A percentile compares a stretch with the other conserved stretches of the same genome.
These are phyloP conservation scores for Actinomortierella wolfii DNA, from an alignment of 371 early-diverging fungal species.

Conservation along the genomic window DNA sequence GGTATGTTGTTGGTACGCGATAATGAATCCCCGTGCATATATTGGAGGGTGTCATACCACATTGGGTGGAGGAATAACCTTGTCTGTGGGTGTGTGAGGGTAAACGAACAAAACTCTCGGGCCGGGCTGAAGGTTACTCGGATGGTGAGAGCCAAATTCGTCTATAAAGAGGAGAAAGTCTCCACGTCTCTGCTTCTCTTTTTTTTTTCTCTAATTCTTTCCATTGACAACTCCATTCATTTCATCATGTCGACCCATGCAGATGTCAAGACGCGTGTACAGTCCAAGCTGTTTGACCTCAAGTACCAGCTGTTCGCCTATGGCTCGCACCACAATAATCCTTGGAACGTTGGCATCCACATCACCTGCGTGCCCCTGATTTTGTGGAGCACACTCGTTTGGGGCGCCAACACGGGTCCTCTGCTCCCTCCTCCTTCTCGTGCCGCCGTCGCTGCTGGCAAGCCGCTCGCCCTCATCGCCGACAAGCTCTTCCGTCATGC, in stretches of 20 bases:
- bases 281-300: conserved; percentile 61
- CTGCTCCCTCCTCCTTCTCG: conserved; percentile 43
- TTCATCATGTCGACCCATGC: no score
- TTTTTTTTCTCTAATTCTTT: neutral
- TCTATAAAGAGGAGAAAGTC: no score
- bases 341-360: conserved; percentile 83
- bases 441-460: conserved; percentile 26
- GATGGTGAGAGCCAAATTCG: no score
- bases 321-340: conserved; percentile 80
- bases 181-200: neutral
- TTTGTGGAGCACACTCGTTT: conserved; percentile 80
- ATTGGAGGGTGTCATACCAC: no score
- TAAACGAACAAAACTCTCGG: no score
- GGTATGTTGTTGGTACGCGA: no score
- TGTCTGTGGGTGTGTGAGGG: no score
- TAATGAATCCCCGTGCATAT: no score
- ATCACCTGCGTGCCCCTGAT: conserved; percentile 91
- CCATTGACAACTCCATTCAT: neutral
- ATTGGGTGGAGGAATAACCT: no score
- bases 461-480: conserved; percentile 15
- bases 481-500: conserved; percentile 39
- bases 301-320: conserved; percentile 78
- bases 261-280: neutral
- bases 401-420: conserved; percentile 61
- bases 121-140: no score